These are phyloP conservation scores for Thinopyrum obtusiflorum DNA, from an alignment of 202 grass and related monocot species.

Conservation along the genomic window DNA sequence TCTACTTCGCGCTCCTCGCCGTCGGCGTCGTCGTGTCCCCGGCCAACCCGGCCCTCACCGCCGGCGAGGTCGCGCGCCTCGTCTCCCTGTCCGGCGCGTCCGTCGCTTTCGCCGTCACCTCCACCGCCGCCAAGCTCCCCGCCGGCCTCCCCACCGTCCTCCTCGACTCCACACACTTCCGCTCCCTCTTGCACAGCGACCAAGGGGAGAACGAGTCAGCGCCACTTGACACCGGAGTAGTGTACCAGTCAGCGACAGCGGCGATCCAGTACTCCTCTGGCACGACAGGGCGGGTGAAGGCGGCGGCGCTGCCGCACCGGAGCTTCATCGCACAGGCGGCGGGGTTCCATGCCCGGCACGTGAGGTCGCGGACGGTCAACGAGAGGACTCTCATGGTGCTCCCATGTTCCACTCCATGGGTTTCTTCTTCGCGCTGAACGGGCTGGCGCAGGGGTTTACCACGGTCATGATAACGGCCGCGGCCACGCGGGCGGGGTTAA, in stretches of 20 bases:
- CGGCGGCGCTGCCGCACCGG: slow-evolving; percentile 59
- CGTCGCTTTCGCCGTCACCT: slow-evolving; percentile 54
- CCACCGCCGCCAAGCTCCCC: slow-evolving; percentile 47
- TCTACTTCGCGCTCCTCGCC: slow-evolving; percentile 63
- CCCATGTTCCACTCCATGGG: slow-evolving; percentile 75
- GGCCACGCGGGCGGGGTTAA: not conserved
- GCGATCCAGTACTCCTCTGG: slow-evolving; percentile 76
- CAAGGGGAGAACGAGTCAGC: no score
- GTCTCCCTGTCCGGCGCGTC: slow-evolving; percentile 44
- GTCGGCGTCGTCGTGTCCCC: slow-evolving; percentile 48
- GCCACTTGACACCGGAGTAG: not conserved
- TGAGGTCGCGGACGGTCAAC: not conserved
- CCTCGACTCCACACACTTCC: slow-evolving; percentile 56
- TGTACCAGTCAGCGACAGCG: slow-evolving; percentile 53
- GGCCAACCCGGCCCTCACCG: slow-evolving; percentile 45
- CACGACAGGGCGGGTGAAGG: slow-evolving; percentile 73
- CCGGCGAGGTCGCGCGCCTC: slow-evolving; percentile 46
- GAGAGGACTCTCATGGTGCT: slow-evolving; percentile 38
- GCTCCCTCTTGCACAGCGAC: slow-evolving; percentile 3
- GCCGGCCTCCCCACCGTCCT: slow-evolving; percentile 34
- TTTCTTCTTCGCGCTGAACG: slow-evolving; percentile 45
- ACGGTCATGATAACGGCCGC: slow-evolving; percentile 41
- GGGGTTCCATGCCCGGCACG: slow-evolving; percentile 10
- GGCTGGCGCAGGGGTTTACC: slow-evolving; percentile 42
- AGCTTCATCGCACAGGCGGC: slow-evolving; percentile 61